Evolutionary conservation across 805 yeast species (phyloP), one percentile per base, ranked within the genome.

Genomic region (Yamadazyma laniorum): DNA sequence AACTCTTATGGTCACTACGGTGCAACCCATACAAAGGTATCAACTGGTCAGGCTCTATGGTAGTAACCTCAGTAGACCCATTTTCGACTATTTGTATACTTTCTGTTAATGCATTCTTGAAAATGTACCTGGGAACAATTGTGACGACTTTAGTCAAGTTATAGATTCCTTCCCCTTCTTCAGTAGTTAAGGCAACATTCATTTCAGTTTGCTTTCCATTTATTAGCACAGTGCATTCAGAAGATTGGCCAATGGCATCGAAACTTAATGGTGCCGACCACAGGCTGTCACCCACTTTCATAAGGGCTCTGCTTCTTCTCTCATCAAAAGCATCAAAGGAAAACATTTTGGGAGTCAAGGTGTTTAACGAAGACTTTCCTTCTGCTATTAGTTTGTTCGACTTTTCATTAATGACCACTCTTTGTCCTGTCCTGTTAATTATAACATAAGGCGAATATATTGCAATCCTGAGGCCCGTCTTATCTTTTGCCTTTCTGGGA

Each of bases 141-240:
- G 85, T 79, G 3, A 93, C 78, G 22, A 90, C 80, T 52, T 87
- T 88, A 0, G 95, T 76, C 44, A 85, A 56, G 37, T 78, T 74
- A 58, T 85, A 91, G 43, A 80, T 80, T 2, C 97, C 98, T 45
- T 79, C 80, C 14, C 98, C 99, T 49, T 89, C 97, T 0, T 74
- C 59, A 9, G 87, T 77, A 19, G 76, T 69, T 18, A 90, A 61
- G 11, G 98, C 98, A 9, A 90, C 63, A 52, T 84, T 80, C 43
- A 79, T 77, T 51, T 89, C 96, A 3, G 55, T 56, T 51, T 58
- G 78, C 58, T 58, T 74, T 9, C 74, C 75, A 27, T 70, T 63
- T 1, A 78, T 49, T 25, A 75, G 75, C 4, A 71, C 66, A 16
- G 55, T 59, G 3, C 69, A 60, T 29, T 75, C 95, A 29, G 75